Percentiles rank a stretch among this genome's conserved stretches.
Conservation (phyloP, 2,329 filamentous ascomycete species). For the Ophiostoma quercus region DNA sequence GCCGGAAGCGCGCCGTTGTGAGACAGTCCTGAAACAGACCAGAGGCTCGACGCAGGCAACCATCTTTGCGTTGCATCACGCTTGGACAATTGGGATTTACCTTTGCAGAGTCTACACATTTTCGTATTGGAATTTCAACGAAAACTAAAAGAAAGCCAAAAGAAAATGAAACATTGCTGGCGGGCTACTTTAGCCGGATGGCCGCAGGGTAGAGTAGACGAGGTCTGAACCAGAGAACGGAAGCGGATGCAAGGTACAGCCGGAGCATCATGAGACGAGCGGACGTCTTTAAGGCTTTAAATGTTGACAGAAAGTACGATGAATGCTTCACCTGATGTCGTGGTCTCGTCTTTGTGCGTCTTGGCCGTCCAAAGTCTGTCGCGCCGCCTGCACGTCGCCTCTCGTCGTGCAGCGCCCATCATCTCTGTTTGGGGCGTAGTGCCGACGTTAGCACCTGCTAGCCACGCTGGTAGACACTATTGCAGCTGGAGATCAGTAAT, state of each 20-base stretch:
- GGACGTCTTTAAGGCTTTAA: too few relatives aligned
- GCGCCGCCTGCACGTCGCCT: too few relatives aligned
- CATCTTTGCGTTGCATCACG: background rate
- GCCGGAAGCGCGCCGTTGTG: constrained; percentile 16
- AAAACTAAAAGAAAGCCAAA: too few relatives aligned
- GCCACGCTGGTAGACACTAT: background rate
- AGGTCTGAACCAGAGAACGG: background rate
- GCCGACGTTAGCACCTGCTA: background rate
- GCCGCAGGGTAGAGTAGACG: constrained; percentile 5
- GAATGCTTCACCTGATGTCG: background rate
- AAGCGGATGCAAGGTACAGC: background rate
- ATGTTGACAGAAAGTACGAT: too few relatives aligned
- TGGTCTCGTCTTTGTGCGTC: background rate
- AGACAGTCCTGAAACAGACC: constrained; percentile 24
- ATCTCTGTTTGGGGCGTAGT: background rate
- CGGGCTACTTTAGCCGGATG: background rate
- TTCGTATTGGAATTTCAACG: background rate
- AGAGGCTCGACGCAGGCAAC: constrained; percentile 7
- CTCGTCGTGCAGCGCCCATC: background rate
- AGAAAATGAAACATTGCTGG: background rate
- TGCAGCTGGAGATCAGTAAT: background rate
- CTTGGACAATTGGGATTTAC: background rate
- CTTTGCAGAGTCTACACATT: background rate
- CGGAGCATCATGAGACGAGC: background rate
- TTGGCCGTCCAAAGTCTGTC: background rate